phyloP scores from a whole-genome alignment of 805 yeast species.

The Cyberlindnera bimundalis region DNA sequence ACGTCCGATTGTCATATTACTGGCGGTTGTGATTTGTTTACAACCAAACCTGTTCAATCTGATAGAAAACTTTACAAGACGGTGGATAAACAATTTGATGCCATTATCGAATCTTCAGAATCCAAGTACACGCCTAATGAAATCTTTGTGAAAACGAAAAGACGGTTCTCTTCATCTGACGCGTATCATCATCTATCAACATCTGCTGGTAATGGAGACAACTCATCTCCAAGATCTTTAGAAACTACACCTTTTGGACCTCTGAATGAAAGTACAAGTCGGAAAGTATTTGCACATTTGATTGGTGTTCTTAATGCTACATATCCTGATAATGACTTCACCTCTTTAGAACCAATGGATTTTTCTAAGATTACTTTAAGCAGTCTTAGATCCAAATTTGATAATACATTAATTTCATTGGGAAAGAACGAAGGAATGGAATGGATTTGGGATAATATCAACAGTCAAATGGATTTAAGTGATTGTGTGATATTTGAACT shows the following conservation, averaged over 20 bases:
- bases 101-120: conserved; percentile 33
- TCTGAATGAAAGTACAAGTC: conserved; percentile 74
- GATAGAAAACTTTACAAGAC: conserved; percentile 87
- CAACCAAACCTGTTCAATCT: conserved; percentile 89
- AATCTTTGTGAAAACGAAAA: conserved; percentile 39
- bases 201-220: conserved; percentile 11
- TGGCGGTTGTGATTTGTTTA: conserved; percentile 90
- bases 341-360: conserved; percentile 75
- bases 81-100: conserved; percentile 75
- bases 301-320: conserved; percentile 89
- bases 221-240: conserved; percentile 16
- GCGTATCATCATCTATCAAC: conserved; percentile 11
- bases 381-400: conserved; percentile 62
- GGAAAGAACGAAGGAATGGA: conserved; percentile 49
- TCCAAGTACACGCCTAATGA: conserved; percentile 22
- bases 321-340: conserved; percentile 94
- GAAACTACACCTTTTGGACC: conserved; percentile 82
- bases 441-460: conserved; percentile 87
- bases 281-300: conserved; percentile 86
- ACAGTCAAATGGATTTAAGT: conserved; percentile 65
- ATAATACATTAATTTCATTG: conserved; percentile 68
- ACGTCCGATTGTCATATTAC: conserved; percentile 70
- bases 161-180: conserved; percentile 33
- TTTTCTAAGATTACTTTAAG: conserved; percentile 49
- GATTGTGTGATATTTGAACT: conserved; percentile 61